A percentile compares a stretch with the other conserved stretches of the same genome.
These are phyloP conservation scores for Oidiodendron maius DNA, from an alignment of 495 filamentous ascomycete genomes.

Conservation along the genomic window DNA sequence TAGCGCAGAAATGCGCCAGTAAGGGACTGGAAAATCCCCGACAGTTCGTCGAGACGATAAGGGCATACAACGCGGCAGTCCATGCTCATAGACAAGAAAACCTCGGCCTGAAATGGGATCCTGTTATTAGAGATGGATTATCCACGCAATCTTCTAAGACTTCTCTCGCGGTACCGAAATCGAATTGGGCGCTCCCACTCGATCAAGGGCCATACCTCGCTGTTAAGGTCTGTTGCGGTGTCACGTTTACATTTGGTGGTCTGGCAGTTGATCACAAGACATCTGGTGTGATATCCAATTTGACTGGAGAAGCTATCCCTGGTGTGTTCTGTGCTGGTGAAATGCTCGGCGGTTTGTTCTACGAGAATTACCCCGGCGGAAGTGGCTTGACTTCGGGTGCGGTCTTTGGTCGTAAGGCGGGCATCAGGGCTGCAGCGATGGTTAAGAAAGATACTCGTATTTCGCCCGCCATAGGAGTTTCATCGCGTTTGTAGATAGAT, in stretches of 20 bases:
- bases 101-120: slow-evolving; percentile 40
- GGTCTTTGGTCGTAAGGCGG: slow-evolving; percentile 50
- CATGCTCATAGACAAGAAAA: slow-evolving; percentile 30
- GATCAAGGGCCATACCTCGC: slow-evolving; percentile 50
- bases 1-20: slow-evolving; percentile 39
- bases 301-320: slow-evolving; percentile 35
- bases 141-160: slow-evolving; percentile 40
- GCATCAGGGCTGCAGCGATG: slow-evolving; percentile 30
- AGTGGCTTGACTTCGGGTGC: slow-evolving; percentile 54
- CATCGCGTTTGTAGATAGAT: too few relatives aligned
- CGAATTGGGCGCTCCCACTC: slow-evolving; percentile 57
- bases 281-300: slow-evolving; percentile 38
- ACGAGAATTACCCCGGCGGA: slow-evolving; percentile 58
- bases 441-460: too few relatives aligned
- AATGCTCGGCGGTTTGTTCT: slow-evolving; percentile 59
- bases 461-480: too few relatives aligned
- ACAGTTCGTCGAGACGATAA: slow-evolving; percentile 40
- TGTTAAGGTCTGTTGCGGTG: slow-evolving; percentile 51
- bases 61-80: slow-evolving; percentile 48
- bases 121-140: slow-evolving; percentile 48
- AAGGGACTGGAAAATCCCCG: slow-evolving; percentile 34
- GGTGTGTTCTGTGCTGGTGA: slow-evolving; percentile 54
- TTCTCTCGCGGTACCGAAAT: slow-evolving; percentile 42
- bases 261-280: slow-evolving; percentile 41
- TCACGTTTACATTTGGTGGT: slow-evolving; percentile 64